Conservation (phyloP, 768 basidiomycete genomes). For the Psilocybe sp. region DNA sequence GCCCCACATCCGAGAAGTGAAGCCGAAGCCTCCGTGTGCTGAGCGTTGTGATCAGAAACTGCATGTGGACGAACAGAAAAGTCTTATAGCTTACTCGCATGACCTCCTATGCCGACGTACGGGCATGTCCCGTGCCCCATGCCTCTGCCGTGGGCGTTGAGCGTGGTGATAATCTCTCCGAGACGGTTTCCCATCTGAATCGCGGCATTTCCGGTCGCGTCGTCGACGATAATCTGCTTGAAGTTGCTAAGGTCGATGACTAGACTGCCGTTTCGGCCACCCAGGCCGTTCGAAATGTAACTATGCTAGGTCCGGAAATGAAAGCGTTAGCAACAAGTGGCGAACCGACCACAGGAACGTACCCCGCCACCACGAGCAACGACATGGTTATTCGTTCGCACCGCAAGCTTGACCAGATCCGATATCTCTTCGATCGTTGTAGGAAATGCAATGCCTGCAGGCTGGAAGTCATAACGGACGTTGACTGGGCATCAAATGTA, state of each 20-base stretch:
- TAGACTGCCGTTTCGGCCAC: constrained; percentile 39
- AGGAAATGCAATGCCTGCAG: constrained; percentile 36
- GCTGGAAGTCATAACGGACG: constrained; percentile 35
- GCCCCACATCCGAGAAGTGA: constrained; percentile 48
- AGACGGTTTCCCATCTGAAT: constrained; percentile 43
- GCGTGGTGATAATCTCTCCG: constrained; percentile 40
- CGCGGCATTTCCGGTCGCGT: constrained; percentile 29
- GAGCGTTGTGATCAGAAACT: background rate
- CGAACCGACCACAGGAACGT: constrained; percentile 8
- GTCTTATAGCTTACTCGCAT: constrained; percentile 21
- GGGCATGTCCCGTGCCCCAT: constrained; percentile 54
- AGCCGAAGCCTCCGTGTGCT: constrained; percentile 49
- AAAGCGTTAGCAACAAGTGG: constrained; percentile 1
- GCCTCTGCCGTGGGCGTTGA: constrained; percentile 39
- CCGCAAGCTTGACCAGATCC: constrained; percentile 31
- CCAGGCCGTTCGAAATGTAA: constrained; percentile 48
- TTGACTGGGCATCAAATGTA: constrained; percentile 29
- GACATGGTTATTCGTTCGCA: constrained; percentile 29
- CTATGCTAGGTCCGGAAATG: constrained; percentile 32
- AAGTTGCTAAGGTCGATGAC: constrained; percentile 45
- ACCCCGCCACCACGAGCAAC: constrained; percentile 46
- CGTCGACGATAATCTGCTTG: constrained; percentile 33
- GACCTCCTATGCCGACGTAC: constrained; percentile 51
- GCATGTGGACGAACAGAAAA: background rate
- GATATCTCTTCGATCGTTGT: constrained; percentile 31